Base-by-base conservation (phyloP, 2,329 filamentous ascomycete genomes). In the Fusarium anthophilum region DNA sequence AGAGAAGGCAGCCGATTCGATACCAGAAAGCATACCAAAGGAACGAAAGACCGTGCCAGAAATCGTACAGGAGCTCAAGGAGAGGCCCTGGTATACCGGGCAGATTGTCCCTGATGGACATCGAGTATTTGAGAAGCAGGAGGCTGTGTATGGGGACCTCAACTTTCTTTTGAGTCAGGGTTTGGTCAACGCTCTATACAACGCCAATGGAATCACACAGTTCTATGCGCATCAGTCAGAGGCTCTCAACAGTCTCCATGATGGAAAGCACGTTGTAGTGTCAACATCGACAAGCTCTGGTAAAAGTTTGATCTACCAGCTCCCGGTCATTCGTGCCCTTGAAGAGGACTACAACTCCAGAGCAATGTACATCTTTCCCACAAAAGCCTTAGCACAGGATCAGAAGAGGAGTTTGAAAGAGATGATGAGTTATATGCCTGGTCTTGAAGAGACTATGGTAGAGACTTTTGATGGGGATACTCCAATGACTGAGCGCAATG, bases 381-480 rank as follows among this genome's bases (percentile, higher is more conserved):
- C 96, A 1, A 99, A 99, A 83, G 96, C 96, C 3, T 84, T 99
- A 22, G 96, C 96, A 0, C 96, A 99, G 81, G 96, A 99, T 82
- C 96, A 99, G 82, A 91, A 92, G 76, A 89, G 95, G 75, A 98
- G 95, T 75, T 86, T 99, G 80, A 94, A 93, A 78, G 94, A 98
- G 60, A 88, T 98, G 79, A 85, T 98, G 69, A 84, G 88, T 2
- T 98, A 93, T 77, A 93, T 99, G 88, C 89, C 92, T 2, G 91
- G 91, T 0, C 83, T 98, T 28, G 91, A 95, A 79, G 87, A 93
- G 47, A 85, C 91, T 1, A 84, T 97, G 24, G 94, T 98, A 5
- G 96, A 98, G 79, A 98, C 96, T 0, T 98, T 97, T 76, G 96
- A 99, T 80, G 96, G 96, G 12, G 96, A 99, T 80, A 99, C 96